These are phyloP conservation scores for Trichosporon sp. DNA, from an alignment of 1,284 basidiomycete species.

Conservation along the genomic window DNA sequence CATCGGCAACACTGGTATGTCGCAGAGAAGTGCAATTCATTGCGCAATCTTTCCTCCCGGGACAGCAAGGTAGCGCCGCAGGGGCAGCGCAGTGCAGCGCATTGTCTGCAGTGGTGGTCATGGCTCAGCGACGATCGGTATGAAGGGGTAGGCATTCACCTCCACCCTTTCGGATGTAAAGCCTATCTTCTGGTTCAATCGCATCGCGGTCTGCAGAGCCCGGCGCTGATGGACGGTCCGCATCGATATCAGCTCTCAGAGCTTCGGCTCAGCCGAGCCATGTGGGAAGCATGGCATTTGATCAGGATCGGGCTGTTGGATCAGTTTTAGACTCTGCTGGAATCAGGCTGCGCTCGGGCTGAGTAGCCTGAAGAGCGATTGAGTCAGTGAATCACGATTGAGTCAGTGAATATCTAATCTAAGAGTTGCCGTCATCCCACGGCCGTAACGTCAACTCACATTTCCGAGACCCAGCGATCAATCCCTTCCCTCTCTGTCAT, in stretches of 20 bases:
- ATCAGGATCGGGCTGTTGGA: not conserved
- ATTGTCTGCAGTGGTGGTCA: no score
- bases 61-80: no score
- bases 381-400: not conserved
- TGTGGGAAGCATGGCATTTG: not conserved
- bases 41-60: no score
- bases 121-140: not conserved
- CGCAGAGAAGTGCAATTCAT: no score
- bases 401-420: not conserved
- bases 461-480: not conserved
- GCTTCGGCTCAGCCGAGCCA: not conserved
- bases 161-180: not conserved
- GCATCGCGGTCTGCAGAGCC: no score
- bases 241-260: no score
- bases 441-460: not conserved
- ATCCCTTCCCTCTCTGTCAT: no score
- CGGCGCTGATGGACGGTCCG: no score
- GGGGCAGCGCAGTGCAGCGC: no score
- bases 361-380: not conserved
- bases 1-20: no score
- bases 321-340: not conserved
- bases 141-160: no score
- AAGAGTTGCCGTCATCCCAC: not conserved
- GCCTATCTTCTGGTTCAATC: not conserved
- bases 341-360: not conserved